Base-by-base conservation (phyloP, 345 rosid species). In the Gossypium herbaceum region DNA sequence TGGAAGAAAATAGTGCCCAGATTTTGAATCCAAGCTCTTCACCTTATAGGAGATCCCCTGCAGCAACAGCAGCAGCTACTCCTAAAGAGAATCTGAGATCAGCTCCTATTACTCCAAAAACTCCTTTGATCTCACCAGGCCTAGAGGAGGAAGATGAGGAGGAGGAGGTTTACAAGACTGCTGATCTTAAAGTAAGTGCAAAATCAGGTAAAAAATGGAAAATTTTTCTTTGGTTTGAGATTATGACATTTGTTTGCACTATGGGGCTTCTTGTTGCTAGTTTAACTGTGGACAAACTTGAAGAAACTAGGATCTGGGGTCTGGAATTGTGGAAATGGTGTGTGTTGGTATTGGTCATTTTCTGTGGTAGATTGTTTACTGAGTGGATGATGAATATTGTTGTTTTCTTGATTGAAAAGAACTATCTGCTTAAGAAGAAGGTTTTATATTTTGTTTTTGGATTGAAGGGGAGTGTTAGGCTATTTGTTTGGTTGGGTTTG, bases 391-490 rank as follows among this genome's bases (percentile, higher is more conserved):
- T 85, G 72, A 86, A 86, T 47, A 29, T 85, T 29, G 50, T 82
- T 70, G 86, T 87, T 69, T 86, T 87, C 81, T 78, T 82, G 77
- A 78, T 88, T 43, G 91, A 87, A 76, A 86, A 78, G 78, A 87
- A 85, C 77, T 89, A 81, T 68, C 68, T 86, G 86, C 84, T 87
- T 34, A 86, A 78, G 77, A 89, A 89, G 78, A 89, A 89, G 77
- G 91, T 89, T 61, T 65, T 90, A 47, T 90, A 90, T 75, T 90
- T 88, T 74, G 87, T 90, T 29, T 82, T 76, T 52, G 89, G 94
- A 45, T 15, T 89, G 76, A 87, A 81, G 72, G 79, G 47, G 73
- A 89, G 90, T 78, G 88, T 86, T 51, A 82, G 81, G 66, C 85
- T 79, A 44, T 84, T 83, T 50, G 43, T 85, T 45, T 89, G 90